Evolutionary conservation across 768 basidiomycete species (phyloP), one percentile per base, ranked within the genome.

Genomic region (Collybia sp.): DNA sequence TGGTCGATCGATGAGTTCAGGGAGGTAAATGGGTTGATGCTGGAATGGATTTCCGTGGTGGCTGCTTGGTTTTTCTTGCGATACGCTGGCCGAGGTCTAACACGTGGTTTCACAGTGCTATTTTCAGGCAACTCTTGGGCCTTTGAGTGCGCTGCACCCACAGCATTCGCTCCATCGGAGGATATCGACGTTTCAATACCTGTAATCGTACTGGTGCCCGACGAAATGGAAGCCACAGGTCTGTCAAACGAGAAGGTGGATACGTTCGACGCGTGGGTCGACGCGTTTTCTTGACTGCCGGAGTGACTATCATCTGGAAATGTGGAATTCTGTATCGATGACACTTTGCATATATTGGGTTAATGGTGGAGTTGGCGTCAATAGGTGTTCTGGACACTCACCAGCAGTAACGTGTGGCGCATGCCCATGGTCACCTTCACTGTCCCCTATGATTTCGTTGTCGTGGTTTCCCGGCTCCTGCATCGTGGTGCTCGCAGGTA

Each of bases 361-460:
- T 37, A 37, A 4, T 13, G n/a, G 35, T 5, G 30, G 33, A 30
- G 32, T 41, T 44, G 30, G 35, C 16, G 25, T 12, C 35, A 25
- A 43, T 37, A 25, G 5, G 13, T 19, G 10, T 20, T 18, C 30
- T 17, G 35, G 35, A 37, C n/a, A n/a, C 17, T 18, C n/a, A 18
- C n/a, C 20, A 36, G 44, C 47, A 37, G 45, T 48, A 20, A 34
- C 19, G 35, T 43, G 39, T 36, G 35, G 44, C 13, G 31, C 20
- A 6, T 42, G 34, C 2, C 0, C 36, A 30, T 47, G 59, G 40
- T 73, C 71, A 19, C 62, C 72, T 42, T 73, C 71, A 56, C 77
- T 79, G 54, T 74, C 77, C 18, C 70, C 70, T 42, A 78, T 69
- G n/a, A 75, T 58, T 58, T 75, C 75, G 47, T 73, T 64, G 13